Percentiles rank a stretch among this genome's conserved stretches.
Evolutionary conservation across 2,329 filamentous ascomycete species (phyloP).

Genomic region (Fusarium sarcochroum): DNA sequence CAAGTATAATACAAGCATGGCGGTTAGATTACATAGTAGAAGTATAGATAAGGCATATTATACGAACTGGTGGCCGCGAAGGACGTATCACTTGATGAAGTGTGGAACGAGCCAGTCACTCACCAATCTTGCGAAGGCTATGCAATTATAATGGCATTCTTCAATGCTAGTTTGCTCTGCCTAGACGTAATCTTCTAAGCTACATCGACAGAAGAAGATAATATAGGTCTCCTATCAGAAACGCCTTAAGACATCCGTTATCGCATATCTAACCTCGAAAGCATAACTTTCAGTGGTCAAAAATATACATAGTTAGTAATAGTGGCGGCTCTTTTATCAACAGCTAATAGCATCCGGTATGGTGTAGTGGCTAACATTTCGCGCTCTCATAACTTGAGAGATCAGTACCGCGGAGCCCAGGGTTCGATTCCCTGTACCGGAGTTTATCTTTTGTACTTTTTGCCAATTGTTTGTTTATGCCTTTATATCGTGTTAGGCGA

Average conservation of each 20-base stretch:
- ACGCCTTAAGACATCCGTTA: not conserved
- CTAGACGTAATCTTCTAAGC: no score
- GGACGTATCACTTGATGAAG: not conserved
- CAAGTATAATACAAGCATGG: no score
- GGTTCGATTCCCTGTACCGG: conserved; percentile 50
- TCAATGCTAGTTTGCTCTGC: no score
- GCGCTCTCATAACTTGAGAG: conserved; percentile 50
- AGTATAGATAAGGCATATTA: not conserved
- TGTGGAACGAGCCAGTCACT: not conserved
- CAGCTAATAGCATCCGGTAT: conserved; percentile 45
- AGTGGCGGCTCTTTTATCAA: accelerated
- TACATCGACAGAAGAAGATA: no score
- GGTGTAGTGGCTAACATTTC: conserved; percentile 55
- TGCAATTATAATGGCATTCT: not conserved
- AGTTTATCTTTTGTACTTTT: conserved; percentile 17
- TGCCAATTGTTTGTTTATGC: no score
- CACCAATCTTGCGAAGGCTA: not conserved
- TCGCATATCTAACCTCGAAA: no score
- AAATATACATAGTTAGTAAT: no score
- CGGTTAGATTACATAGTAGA: no score
- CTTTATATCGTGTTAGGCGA: no score
- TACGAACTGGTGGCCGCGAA: not conserved
- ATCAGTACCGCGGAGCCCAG: conserved; percentile 46
- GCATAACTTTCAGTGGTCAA: no score
- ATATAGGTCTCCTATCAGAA: not conserved